Percentiles rank a stretch among this genome's conserved stretches.
Evolutionary conservation across 495 filamentous ascomycete genomes (phyloP).

Genomic region (Coniosporium apollinis): DNA sequence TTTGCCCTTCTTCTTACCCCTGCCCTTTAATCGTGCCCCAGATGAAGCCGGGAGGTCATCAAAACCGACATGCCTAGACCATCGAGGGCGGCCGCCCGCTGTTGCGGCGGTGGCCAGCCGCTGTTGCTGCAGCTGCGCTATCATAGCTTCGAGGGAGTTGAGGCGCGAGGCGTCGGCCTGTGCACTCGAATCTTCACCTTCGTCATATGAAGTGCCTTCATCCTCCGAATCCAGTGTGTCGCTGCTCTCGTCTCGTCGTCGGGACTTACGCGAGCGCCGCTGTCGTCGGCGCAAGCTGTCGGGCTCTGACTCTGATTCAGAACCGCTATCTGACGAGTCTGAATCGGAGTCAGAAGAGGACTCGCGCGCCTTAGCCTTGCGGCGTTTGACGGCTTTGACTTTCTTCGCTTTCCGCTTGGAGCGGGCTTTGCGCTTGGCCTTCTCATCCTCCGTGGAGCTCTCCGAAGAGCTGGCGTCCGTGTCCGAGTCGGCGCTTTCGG

Average conservation of each 20-base stretch:
- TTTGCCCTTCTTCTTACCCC: conserved; percentile 6
- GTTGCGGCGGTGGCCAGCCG: neutral
- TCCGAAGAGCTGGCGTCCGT: conserved; percentile 2
- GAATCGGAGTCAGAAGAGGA: conserved; percentile 8
- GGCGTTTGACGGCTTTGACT: neutral
- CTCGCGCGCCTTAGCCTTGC: conserved; percentile 6
- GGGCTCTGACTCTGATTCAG: neutral
- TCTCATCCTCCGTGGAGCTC: conserved; percentile 5
- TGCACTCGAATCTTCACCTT: too few species aligned
- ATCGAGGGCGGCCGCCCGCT: neutral
- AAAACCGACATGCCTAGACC: neutral
- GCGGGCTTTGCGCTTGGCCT: conserved; percentile 7
- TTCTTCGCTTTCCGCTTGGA: conserved; percentile 9
- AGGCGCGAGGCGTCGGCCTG: too few species aligned
- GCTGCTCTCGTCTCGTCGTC: neutral
- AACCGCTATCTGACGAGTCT: neutral
- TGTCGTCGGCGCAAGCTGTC: neutral
- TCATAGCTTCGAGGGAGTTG: too few species aligned
- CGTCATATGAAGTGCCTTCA: neutral
- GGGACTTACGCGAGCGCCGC: conserved; percentile 1
- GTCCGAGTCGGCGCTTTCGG: conserved; percentile 1
- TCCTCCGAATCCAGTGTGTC: neutral
- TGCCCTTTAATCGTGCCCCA: neutral
- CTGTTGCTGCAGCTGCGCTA: neutral
- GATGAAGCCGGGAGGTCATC: too few species aligned